These are phyloP conservation scores for Inonotus hispidus DNA, from an alignment of 1,284 basidiomycete genomes.

Conservation along the genomic window DNA sequence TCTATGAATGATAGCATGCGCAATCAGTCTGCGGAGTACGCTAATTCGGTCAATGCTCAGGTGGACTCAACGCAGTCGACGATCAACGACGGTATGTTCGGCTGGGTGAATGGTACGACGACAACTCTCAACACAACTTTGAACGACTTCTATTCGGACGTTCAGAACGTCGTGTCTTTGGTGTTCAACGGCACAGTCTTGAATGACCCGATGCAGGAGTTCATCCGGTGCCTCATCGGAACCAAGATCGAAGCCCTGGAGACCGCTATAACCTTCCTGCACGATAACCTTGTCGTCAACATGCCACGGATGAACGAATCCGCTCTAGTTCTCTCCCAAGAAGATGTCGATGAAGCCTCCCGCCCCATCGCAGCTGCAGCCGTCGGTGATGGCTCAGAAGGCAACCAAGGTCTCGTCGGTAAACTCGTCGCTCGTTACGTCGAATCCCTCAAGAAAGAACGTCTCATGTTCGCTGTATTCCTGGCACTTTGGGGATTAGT, in stretches of 20 bases:
- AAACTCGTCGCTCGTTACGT: conserved; percentile 72
- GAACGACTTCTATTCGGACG: conserved; percentile 67
- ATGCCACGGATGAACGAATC: conserved; percentile 70
- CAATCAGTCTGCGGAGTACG: conserved; percentile 74
- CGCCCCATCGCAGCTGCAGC: conserved; percentile 77
- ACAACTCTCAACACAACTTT: conserved; percentile 80
- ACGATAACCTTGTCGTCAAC: conserved; percentile 78
- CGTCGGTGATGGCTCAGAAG: conserved; percentile 51
- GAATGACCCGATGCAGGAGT: conserved; percentile 77
- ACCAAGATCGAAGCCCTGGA: conserved; percentile 85
- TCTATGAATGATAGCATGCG: conserved; percentile 78
- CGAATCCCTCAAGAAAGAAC: conserved; percentile 69
- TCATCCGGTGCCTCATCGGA: conserved; percentile 85
- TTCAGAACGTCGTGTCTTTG: conserved; percentile 62
- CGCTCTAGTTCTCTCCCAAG: conserved; percentile 70
- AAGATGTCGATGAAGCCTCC: conserved; percentile 68
- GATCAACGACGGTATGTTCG: conserved; percentile 84
- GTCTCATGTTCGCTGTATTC: conserved; percentile 78
- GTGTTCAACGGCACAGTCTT: conserved; percentile 84
- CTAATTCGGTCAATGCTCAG: conserved; percentile 66
- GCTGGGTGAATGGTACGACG: conserved; percentile 93
- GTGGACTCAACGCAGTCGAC: conserved; percentile 65
- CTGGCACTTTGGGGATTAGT: conserved; percentile 76
- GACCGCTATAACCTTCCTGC: conserved; percentile 86
- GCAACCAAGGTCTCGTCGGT: conserved; percentile 62